phyloP scores from a whole-genome alignment of 2,329 filamentous ascomycete species.

The Simplicillium sp. region DNA sequence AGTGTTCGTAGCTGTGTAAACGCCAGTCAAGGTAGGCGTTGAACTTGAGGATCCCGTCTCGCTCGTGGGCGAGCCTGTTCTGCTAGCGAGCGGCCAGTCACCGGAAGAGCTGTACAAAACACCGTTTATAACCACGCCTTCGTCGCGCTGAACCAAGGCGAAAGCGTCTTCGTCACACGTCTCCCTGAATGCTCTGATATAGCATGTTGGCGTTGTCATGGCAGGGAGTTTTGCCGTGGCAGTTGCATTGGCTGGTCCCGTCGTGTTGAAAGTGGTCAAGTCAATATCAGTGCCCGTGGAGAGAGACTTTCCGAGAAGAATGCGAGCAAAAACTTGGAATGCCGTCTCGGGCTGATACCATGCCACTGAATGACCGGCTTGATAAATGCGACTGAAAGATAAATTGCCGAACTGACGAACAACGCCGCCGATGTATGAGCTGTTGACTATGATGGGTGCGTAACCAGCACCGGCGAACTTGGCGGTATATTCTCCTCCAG shows the following conservation, averaged over 20 bases:
- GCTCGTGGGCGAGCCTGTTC: slow-evolving; percentile 10
- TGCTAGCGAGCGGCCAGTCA: slow-evolving; percentile 29
- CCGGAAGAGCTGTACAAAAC: slow-evolving; percentile 36
- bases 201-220: slow-evolving; percentile 47
- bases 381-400: slow-evolving; percentile 57
- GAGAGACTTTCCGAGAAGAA: slow-evolving; percentile 45
- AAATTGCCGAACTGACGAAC: slow-evolving; percentile 72
- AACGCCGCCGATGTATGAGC: slow-evolving; percentile 57
- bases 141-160: slow-evolving; percentile 33
- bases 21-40: slow-evolving; percentile 18
- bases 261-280: slow-evolving; percentile 42
- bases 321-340: slow-evolving; percentile 51
- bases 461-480: slow-evolving; percentile 62
- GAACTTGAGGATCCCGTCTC: slow-evolving; percentile 12
- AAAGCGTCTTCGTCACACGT: slow-evolving; percentile 44
- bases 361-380: slow-evolving; percentile 54
- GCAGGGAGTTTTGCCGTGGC: slow-evolving; percentile 41
- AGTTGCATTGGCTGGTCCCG: slow-evolving; percentile 47
- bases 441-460: slow-evolving; percentile 59
- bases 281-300: slow-evolving; percentile 44
- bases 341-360: slow-evolving; percentile 52
- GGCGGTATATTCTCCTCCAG: slow-evolving; percentile 34
- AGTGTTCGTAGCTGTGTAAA: slow-evolving; percentile 25
- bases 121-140: slow-evolving; percentile 51
- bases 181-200: slow-evolving; percentile 37